phyloP scores from a whole-genome alignment of 139 green algal genomes.

The Micromonas commoda region DNA sequence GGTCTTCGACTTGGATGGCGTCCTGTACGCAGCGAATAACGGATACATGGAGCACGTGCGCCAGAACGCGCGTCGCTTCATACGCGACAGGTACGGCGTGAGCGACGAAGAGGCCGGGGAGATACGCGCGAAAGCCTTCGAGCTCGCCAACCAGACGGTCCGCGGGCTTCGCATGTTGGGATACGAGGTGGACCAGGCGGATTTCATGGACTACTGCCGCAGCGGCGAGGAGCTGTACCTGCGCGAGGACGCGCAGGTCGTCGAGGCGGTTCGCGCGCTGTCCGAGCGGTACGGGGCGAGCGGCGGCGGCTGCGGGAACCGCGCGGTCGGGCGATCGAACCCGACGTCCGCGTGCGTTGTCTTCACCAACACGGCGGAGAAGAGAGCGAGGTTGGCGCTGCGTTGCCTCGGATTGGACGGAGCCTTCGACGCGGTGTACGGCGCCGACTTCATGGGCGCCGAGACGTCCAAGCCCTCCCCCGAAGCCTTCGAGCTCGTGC shows the following conservation, averaged over 20 bases:
- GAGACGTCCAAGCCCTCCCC: not conserved
- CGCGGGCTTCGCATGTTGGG: not conserved
- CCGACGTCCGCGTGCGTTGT: not conserved
- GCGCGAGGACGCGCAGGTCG: not conserved
- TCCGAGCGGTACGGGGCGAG: too few species aligned
- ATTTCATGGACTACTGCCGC: constrained; percentile 7
- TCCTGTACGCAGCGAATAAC: constrained; percentile 14
- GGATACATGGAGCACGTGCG: constrained; percentile 12
- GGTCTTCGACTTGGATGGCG: constrained; percentile 22
- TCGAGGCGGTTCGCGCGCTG: not conserved
- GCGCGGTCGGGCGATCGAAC: not conserved
- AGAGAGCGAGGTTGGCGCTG: not conserved
- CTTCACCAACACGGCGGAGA: constrained; percentile 10
- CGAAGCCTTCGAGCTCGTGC: constrained; percentile 2
- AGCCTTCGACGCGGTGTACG: constrained; percentile 1
- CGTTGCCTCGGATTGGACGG: not conserved
- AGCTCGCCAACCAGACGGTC: not conserved
- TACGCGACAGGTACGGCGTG: not conserved
- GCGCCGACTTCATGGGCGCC: not conserved
- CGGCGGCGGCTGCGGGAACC: not conserved
- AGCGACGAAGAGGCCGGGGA: not conserved
- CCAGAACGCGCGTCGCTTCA: not conserved
- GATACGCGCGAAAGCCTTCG: not conserved
- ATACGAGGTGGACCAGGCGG: not conserved
- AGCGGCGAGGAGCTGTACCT: not conserved